These are phyloP conservation scores for Canna indica DNA, from an alignment of 176 grass and related monocot species.

Conservation along the genomic window DNA sequence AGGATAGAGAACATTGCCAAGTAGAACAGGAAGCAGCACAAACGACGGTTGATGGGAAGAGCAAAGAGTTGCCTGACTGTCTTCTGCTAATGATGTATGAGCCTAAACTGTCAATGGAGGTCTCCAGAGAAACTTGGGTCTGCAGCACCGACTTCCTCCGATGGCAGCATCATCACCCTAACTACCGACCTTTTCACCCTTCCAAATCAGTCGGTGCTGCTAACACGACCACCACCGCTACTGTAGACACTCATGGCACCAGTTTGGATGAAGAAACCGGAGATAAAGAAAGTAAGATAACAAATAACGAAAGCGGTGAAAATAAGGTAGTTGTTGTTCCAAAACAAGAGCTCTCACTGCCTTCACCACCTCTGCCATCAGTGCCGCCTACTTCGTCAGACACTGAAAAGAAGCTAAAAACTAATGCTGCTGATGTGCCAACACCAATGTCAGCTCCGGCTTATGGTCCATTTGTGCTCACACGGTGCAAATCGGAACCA, in stretches of 20 bases:
- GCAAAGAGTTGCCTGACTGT: constrained; percentile 67
- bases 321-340: background rate
- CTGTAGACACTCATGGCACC: constrained; percentile 10
- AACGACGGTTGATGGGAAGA: constrained; percentile 35
- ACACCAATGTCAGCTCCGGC: constrained; percentile 18
- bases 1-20: background rate
- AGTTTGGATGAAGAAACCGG: constrained; percentile 11
- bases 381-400: constrained; percentile 2
- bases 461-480: constrained; percentile 71
- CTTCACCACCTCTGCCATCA: background rate
- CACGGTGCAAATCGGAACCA: constrained; percentile 88
- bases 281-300: constrained; percentile 6
- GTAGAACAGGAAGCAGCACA: constrained; percentile 23
- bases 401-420: constrained; percentile 48
- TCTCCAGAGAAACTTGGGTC: constrained; percentile 95
- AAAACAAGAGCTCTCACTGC: background rate
- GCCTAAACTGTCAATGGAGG: constrained; percentile 97
- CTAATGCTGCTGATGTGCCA: too few species aligned
- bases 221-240: constrained; percentile 25
- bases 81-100: constrained; percentile 97
- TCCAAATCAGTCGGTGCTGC: background rate
- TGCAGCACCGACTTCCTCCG: constrained; percentile 79
- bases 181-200: background rate
- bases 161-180: constrained; percentile 45
- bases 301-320: constrained; percentile 11